A percentile compares a stretch with the other conserved stretches of the same genome.
Evolutionary conservation across 257 asterid genomes (phyloP).

Genomic region (Solanum sparsipilum): DNA sequence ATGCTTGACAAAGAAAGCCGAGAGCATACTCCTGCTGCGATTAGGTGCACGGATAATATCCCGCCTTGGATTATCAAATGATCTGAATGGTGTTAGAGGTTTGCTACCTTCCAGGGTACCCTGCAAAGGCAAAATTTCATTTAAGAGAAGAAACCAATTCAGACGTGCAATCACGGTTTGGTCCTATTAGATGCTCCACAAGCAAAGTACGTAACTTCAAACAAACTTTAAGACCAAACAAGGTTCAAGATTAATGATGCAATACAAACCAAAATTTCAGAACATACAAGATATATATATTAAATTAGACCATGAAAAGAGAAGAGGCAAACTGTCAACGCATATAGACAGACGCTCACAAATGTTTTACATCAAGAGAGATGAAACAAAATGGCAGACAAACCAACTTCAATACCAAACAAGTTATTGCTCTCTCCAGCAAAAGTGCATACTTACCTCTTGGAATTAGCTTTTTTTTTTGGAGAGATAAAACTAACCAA

Average conservation of each 20-base stretch:
- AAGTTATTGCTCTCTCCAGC: background rate
- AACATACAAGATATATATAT: background rate
- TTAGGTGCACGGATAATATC: slow-evolving; percentile 29
- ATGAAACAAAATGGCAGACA: background rate
- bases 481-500: background rate
- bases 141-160: background rate
- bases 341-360: background rate
- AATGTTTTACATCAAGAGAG: background rate
- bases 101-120: slow-evolving; percentile 38
- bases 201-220: background rate
- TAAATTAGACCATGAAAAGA: background rate
- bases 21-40: slow-evolving; percentile 62
- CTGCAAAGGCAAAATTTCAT: slow-evolving; percentile 20
- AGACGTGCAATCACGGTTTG: background rate
- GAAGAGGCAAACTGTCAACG: background rate
- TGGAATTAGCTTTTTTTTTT: background rate
- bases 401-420: background rate
- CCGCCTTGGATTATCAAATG: slow-evolving; percentile 32
- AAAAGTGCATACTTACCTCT: background rate
- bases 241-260: background rate
- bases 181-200: background rate
- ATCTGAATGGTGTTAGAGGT: slow-evolving; percentile 39
- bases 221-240: background rate
- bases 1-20: slow-evolving; percentile 63
- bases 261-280: background rate